Evolutionary conservation across 805 yeast species (phyloP), one percentile per base, ranked within the genome.

Genomic region (Nakazawaea anatomiae): DNA sequence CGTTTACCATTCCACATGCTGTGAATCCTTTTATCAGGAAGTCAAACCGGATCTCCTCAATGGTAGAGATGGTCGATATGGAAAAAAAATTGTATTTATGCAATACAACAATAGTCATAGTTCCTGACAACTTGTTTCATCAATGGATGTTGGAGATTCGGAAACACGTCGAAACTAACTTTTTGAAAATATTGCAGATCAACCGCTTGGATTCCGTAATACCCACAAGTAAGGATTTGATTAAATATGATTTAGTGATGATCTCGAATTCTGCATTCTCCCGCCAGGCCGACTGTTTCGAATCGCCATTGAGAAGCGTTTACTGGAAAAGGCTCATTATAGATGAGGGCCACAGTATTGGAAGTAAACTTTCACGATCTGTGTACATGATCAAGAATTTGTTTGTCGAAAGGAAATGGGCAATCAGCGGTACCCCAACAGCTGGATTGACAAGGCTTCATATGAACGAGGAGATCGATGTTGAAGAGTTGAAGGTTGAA

Each of bases 391-490:
- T 87, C 18, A 70, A 69, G 35, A 65, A 68, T 27, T 59, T 85
- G 44, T 62, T 65, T 45, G 77, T 78, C 7, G 91, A 85, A 58
- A 70, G 89, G 47, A 73, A 78, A 53, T 85, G 91, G 91, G 82
- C 83, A 0, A 87, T 85, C 1, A 80, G 87, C 0, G 90, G 91
- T 32, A 85, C 91, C 0, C 90, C 90, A 4, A 84, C 89, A 0
- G 75, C 86, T 0, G 91, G 91, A 0, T 66, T 85, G 48, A 82
- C 89, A 0, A 74, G 73, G 42, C 60, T 82, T 6, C 77, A 80
- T 55, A 75, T 83, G 54, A 68, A 65, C 49, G 64, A 67, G 47
- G 68, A 63, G 12, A 52, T 56, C 9, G 60, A 57, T 34, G 67
- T 63, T 32, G 32, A 46, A 4, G 45, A 34, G 4, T 1, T 12